Evolutionary conservation across 495 filamentous ascomycete species (phyloP).

Genomic region (Xanthoparmelia taractica): DNA sequence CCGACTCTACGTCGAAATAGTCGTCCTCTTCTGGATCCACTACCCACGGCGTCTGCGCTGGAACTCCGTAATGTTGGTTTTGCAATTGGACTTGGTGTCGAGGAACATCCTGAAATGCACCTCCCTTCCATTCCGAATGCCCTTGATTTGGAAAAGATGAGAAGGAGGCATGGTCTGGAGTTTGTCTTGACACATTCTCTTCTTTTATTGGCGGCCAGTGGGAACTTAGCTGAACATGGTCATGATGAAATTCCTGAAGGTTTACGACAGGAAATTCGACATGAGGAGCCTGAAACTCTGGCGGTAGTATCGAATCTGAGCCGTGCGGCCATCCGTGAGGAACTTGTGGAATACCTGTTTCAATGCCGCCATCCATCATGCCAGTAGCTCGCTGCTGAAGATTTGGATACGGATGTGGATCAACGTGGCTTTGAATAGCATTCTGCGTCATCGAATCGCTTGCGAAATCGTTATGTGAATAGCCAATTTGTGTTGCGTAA

Average conservation of each 20-base stretch:
- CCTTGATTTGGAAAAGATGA: slow-evolving; percentile 2
- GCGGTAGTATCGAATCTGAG: slow-evolving; percentile 14
- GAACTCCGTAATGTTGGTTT: slow-evolving; percentile 14
- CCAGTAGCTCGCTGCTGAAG: slow-evolving; percentile 9
- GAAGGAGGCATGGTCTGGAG: background rate
- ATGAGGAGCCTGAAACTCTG: background rate
- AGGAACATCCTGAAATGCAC: slow-evolving; percentile 15
- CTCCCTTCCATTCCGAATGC: slow-evolving; percentile 1
- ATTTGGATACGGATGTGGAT: background rate
- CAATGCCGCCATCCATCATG: slow-evolving; percentile 14
- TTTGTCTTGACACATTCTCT: slow-evolving; percentile 4
- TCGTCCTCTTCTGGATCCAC: slow-evolving; percentile 51
- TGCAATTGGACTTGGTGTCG: slow-evolving; percentile 11
- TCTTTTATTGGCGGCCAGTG: slow-evolving; percentile 5
- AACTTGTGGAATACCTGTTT: slow-evolving; percentile 12
- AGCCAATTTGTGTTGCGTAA: background rate
- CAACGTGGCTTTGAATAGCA: background rate
- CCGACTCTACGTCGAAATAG: slow-evolving; percentile 56
- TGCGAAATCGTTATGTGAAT: slow-evolving; percentile 2
- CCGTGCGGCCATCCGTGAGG: slow-evolving; percentile 29
- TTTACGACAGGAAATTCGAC: slow-evolving; percentile 2
- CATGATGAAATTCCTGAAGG: background rate
- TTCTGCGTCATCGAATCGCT: background rate
- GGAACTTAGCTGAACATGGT: background rate
- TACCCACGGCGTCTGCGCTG: slow-evolving; percentile 22